Evolutionary conservation across 257 asterid genomes (phyloP).

Genomic region (Cruciata laevipes): DNA sequence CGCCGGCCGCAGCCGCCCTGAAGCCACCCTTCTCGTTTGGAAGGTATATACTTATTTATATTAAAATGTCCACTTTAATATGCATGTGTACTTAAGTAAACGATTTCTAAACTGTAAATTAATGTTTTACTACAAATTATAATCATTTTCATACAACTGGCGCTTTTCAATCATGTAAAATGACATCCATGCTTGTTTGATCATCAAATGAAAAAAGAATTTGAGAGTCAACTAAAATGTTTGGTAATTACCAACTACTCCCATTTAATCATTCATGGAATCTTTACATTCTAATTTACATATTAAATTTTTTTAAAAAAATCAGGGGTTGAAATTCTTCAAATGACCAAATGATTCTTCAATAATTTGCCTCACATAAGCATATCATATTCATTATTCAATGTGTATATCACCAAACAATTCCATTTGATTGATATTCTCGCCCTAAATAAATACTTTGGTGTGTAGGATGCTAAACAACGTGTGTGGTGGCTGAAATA

Average conservation of each 20-base stretch:
- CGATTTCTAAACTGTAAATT: no score
- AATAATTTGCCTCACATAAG: no score
- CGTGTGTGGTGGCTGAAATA: conserved; percentile 17
- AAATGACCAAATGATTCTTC: background rate
- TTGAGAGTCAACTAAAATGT: background rate
- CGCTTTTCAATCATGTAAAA: background rate
- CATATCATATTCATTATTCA: no score
- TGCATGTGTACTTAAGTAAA: no score
- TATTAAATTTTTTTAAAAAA: no score
- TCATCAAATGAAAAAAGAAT: no score
- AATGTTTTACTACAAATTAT: no score
- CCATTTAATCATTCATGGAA: background rate
- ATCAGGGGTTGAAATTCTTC: background rate
- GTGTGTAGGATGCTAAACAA: background rate
- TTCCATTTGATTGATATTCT: background rate
- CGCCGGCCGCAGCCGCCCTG: conserved; percentile 18
- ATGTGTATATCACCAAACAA: background rate
- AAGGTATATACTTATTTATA: conserved; percentile 19
- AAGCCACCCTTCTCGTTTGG: conserved; percentile 20
- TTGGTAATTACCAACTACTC: background rate
- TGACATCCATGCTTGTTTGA: background rate
- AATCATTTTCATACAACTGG: background rate
- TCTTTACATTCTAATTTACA: background rate
- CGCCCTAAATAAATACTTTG: background rate
- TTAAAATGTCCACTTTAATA: no score